phyloP scores from a whole-genome alignment of 345 rosid species.

The Gossypium bickii region DNA sequence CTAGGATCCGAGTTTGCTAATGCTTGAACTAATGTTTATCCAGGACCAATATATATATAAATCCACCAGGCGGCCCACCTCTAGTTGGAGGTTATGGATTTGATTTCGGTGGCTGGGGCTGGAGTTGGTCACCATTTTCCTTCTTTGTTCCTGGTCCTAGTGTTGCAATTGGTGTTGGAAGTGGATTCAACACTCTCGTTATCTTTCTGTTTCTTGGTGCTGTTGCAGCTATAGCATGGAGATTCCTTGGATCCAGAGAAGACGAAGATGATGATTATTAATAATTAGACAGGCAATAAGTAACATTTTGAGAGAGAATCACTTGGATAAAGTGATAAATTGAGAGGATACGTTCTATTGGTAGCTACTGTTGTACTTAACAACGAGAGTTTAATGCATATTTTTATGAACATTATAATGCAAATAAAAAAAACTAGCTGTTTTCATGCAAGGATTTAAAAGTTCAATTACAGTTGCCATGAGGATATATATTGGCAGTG shows the following conservation, averaged over 20 bases:
- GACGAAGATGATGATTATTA: slow-evolving; percentile 59
- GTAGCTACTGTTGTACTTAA: slow-evolving; percentile 7
- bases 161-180: slow-evolving; percentile 71
- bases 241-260: slow-evolving; percentile 38
- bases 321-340: not conserved
- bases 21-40: not conserved
- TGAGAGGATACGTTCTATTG: not conserved
- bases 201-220: slow-evolving; percentile 81
- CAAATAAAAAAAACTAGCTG: not conserved
- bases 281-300: not conserved
- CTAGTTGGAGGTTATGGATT: slow-evolving; percentile 87
- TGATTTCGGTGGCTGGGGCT: slow-evolving; percentile 76
- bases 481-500: not conserved
- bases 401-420: not conserved
- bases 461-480: not conserved
- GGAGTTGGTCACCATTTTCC: slow-evolving; percentile 94
- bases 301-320: not conserved
- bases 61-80: slow-evolving; percentile 84
- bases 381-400: not conserved
- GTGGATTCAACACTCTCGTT: slow-evolving; percentile 60
- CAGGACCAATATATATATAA: slow-evolving; percentile 86
- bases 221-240: slow-evolving; percentile 64
- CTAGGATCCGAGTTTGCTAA: not conserved
- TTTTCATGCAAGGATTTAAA: slow-evolving; percentile 10
- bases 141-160: slow-evolving; percentile 81